Evolutionary conservation across 2,329 filamentous ascomycete species (phyloP).

Genomic region (Ascochyta viciae-villosae): DNA sequence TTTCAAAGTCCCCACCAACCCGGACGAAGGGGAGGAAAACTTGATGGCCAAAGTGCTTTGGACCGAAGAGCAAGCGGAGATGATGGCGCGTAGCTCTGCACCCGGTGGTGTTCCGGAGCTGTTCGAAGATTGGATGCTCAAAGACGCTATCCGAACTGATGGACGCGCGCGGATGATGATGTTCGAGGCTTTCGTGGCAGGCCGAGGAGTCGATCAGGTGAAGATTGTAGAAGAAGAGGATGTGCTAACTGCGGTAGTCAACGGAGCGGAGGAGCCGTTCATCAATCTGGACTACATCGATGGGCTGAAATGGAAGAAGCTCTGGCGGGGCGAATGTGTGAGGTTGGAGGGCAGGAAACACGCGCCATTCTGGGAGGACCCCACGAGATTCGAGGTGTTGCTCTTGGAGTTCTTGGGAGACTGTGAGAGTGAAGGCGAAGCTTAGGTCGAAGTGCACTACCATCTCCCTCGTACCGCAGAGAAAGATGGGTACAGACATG

Average conservation of each 20-base stretch:
- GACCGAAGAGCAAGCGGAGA: slow-evolving; percentile 23
- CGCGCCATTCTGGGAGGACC: slow-evolving; percentile 43
- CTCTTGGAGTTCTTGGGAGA: slow-evolving; percentile 29
- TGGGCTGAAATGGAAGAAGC: slow-evolving; percentile 30
- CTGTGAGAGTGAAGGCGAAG: slow-evolving; percentile 1
- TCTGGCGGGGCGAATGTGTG: slow-evolving; percentile 39
- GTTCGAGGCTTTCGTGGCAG: slow-evolving; percentile 26
- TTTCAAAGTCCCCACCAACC: slow-evolving; percentile 10
- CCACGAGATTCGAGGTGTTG: slow-evolving; percentile 22
- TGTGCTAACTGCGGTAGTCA: slow-evolving; percentile 38
- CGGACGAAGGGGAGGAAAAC: slow-evolving; percentile 14
- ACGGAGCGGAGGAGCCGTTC: slow-evolving; percentile 40
- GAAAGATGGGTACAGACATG: background rate
- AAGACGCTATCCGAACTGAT: slow-evolving; percentile 36
- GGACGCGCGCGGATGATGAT: slow-evolving; percentile 35
- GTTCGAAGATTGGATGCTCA: slow-evolving; percentile 38
- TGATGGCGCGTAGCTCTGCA: slow-evolving; percentile 23
- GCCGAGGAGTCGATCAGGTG: slow-evolving; percentile 10
- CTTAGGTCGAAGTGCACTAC: background rate
- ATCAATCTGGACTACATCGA: slow-evolving; percentile 44
- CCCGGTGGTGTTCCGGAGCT: slow-evolving; percentile 16
- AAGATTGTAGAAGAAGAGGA: slow-evolving; percentile 13
- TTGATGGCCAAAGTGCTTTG: slow-evolving; percentile 22
- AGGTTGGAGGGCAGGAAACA: slow-evolving; percentile 35
- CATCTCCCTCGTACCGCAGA: background rate